Evolutionary conservation across 345 rosid genomes (phyloP).

Genomic region (Zanthoxylum bungeanum): DNA sequence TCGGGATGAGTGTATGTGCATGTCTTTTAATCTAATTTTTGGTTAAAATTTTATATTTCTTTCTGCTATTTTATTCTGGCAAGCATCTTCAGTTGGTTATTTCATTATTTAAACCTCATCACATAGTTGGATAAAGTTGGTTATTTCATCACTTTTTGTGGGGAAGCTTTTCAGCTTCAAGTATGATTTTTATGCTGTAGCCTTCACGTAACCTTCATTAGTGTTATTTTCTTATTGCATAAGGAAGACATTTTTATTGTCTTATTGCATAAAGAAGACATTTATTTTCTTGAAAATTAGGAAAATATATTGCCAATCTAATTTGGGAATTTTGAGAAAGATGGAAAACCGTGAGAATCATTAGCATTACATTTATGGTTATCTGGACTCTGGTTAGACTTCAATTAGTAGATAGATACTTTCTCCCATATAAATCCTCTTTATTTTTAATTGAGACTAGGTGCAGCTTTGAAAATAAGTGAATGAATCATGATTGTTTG

Average conservation of each 20-base stretch:
- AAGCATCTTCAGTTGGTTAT: constrained; percentile 15
- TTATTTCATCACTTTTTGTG: too few relatives aligned
- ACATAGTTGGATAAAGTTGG: background rate
- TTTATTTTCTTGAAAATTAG: background rate
- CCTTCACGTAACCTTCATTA: background rate
- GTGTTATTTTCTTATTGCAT: background rate
- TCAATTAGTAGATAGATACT: background rate
- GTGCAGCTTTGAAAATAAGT: background rate
- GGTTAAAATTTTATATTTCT: background rate
- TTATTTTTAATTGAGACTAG: background rate
- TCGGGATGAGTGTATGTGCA: constrained; percentile 61
- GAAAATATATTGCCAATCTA: background rate
- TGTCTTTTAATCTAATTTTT: constrained; percentile 17
- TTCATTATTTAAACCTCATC: constrained; percentile 2
- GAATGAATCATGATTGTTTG: background rate
- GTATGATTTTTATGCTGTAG: background rate
- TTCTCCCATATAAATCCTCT: background rate
- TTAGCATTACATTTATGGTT: background rate
- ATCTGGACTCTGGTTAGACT: background rate
- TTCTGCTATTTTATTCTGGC: constrained; percentile 3
- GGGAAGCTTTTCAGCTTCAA: background rate
- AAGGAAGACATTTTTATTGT: background rate
- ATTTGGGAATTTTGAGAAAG: background rate
- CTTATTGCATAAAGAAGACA: background rate
- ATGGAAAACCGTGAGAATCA: background rate